These are phyloP conservation scores for Allium sativum DNA, from an alignment of 106 monocot genomes.

Conservation along the genomic window DNA sequence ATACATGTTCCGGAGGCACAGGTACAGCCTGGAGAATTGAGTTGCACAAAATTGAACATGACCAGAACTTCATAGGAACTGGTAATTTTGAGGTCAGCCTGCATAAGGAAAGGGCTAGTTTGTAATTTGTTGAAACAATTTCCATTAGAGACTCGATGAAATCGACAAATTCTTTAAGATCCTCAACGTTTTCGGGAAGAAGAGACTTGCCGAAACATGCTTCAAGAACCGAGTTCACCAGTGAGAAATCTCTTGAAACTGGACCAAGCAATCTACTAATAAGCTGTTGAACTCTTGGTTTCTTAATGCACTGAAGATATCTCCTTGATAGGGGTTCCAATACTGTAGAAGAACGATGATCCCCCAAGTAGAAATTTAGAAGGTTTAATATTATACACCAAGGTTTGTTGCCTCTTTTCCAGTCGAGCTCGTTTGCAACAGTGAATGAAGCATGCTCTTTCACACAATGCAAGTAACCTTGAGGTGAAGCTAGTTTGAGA, in stretches of 20 bases:
- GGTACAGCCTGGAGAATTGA: constrained; percentile 60
- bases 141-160: constrained; percentile 60
- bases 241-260: constrained; percentile 29
- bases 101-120: constrained; percentile 46
- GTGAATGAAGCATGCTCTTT: constrained; percentile 59
- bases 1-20: constrained; percentile 60
- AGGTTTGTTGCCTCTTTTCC: constrained; percentile 1
- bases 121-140: constrained; percentile 65
- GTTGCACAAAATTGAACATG: constrained; percentile 48
- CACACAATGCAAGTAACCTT: constrained; percentile 44
- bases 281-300: constrained; percentile 42
- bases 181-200: constrained; percentile 33
- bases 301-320: constrained; percentile 45
- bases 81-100: constrained; percentile 17
- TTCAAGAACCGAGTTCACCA: constrained; percentile 71
- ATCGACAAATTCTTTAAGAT: constrained; percentile 54
- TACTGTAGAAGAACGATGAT: constrained; percentile 20
- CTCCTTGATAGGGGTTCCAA: constrained; percentile 48
- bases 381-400: constrained; percentile 6
- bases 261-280: constrained; percentile 50
- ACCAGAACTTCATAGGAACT: constrained; percentile 48
- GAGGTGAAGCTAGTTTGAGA: constrained; percentile 28
- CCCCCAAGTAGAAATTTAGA: constrained; percentile 32
- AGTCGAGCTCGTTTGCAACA: constrained; percentile 4
- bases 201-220: constrained; percentile 52